Evolutionary conservation across 2,329 filamentous ascomycete species (phyloP).

Genomic region (Colletotrichum tanaceti): DNA sequence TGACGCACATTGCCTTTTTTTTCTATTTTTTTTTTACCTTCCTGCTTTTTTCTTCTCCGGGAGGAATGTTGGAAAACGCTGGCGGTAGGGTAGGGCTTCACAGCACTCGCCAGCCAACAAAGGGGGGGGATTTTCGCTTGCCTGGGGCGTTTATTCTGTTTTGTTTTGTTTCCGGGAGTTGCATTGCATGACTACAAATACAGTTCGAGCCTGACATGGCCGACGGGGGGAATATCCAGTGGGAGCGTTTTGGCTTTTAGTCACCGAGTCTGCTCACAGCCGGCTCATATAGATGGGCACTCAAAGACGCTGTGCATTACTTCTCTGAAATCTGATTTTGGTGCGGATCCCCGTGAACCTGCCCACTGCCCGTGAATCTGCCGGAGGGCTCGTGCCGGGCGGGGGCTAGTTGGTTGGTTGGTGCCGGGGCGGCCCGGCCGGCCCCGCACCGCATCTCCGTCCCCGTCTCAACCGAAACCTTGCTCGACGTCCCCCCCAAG

Average conservation of each 20-base stretch:
- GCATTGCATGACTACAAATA: conserved; percentile 36
- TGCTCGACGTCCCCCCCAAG: background rate
- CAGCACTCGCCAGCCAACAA: background rate
- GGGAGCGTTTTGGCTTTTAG: conserved; percentile 39
- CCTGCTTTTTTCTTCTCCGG: background rate
- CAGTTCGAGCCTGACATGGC: conserved; percentile 33
- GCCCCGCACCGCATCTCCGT: background rate
- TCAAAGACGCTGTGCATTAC: background rate
- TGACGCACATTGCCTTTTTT: too few relatives aligned
- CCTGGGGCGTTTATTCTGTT: conserved; percentile 20
- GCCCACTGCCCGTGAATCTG: too few relatives aligned
- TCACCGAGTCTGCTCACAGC: conserved; percentile 19
- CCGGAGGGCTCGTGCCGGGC: too few relatives aligned
- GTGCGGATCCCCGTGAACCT: too few relatives aligned
- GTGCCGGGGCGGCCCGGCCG: too few relatives aligned
- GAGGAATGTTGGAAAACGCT: background rate
- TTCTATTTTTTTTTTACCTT: background rate
- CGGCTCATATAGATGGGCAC: conserved; percentile 15
- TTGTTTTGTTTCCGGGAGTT: background rate
- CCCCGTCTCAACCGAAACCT: too few relatives aligned
- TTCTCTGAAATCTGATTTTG: background rate
- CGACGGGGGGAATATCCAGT: conserved; percentile 36
- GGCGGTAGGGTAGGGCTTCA: background rate
- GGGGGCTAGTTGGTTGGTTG: too few relatives aligned
- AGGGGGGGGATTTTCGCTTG: background rate